Evolutionary conservation across 2,329 filamentous ascomycete genomes (phyloP), one percentile per base, ranked within the genome.

Genomic region (Aspergillus glaucus): DNA sequence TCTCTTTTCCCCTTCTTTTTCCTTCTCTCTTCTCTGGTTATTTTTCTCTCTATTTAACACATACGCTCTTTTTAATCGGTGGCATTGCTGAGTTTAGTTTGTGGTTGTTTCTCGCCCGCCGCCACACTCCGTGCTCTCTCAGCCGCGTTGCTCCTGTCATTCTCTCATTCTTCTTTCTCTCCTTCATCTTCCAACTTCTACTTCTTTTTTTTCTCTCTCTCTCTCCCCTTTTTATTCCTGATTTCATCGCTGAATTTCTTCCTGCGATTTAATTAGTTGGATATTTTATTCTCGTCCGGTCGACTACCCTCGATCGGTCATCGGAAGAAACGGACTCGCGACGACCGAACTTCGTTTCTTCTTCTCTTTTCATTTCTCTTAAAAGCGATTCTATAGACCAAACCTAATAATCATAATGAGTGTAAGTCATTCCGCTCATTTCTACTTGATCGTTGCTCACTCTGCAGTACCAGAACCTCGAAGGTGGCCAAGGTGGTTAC

Each of bases 361-460:
- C 7, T 10, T 19, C 15, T 12, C 19, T 12, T 12, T 9, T 19
- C 15, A 10, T 19, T 40, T 17, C 17, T n/a, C 42, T 21, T 24
- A 42, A 42, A 19, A 30, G 37, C 30, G 26, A 30, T 30, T 30
- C 34, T 26, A 15, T 46, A 44, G 10, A 45, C 39, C 34, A 21
- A 15, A 15, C 17, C 15, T 24, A 30, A 32, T 44, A 37, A 62
- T 52, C 64, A 75, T 63, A 55, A 78, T 78, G 75, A 77, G 74
- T 68, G 75, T 78, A 65, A 72, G 75, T 75, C 65, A 69, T 65
- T 68, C 43, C 40, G 21, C 28, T 24, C 21, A 21, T 21, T 24
- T 7, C 24, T 12, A n/a, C 37, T 36, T n/a, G 19, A 14, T 15
- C 8, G 19, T 17, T 24, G 48, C 50, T 43, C 39, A 46, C 42